Evolutionary conservation across 73 alveolate genomes (phyloP).

Genomic region (Stentor coeruleus): DNA sequence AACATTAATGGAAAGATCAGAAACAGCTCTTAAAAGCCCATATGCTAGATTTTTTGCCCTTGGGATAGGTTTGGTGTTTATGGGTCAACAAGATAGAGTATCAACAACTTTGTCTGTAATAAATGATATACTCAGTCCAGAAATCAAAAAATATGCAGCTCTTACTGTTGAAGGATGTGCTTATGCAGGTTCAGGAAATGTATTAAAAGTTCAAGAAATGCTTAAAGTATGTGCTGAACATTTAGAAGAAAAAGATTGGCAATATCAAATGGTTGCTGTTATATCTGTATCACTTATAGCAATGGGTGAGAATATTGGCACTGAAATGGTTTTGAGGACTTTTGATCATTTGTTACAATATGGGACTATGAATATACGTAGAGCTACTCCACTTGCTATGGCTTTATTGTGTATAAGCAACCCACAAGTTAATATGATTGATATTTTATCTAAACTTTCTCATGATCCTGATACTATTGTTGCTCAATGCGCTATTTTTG

Average conservation of each 20-base stretch:
- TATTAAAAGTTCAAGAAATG: constrained; percentile 82
- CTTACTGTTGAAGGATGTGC: constrained; percentile 83
- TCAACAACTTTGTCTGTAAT: constrained; percentile 66
- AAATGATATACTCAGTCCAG: constrained; percentile 34
- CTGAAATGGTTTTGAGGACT: constrained; percentile 87
- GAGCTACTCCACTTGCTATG: constrained; percentile 91
- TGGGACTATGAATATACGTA: constrained; percentile 88
- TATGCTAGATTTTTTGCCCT: constrained; percentile 87
- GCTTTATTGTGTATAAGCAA: constrained; percentile 79
- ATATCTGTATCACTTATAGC: constrained; percentile 88
- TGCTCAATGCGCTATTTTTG: constrained; percentile 75
- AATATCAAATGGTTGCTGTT: constrained; percentile 81
- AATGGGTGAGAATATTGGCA: constrained; percentile 93
- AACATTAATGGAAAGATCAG: constrained; percentile 86
- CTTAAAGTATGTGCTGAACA: constrained; percentile 93
- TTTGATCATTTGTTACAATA: constrained; percentile 91
- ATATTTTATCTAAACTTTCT: constrained; percentile 81
- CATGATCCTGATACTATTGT: constrained; percentile 85
- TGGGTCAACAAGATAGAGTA: constrained; percentile 78
- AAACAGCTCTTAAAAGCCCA: constrained; percentile 74
- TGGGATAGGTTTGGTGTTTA: constrained; percentile 92
- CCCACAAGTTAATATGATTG: constrained; percentile 87
- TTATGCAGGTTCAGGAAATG: constrained; percentile 92
- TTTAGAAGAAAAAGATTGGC: constrained; percentile 74
- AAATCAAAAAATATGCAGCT: constrained; percentile 46